phyloP scores from a whole-genome alignment of 2,329 filamentous ascomycete species.

The Pseudogymnoascus sp. region DNA sequence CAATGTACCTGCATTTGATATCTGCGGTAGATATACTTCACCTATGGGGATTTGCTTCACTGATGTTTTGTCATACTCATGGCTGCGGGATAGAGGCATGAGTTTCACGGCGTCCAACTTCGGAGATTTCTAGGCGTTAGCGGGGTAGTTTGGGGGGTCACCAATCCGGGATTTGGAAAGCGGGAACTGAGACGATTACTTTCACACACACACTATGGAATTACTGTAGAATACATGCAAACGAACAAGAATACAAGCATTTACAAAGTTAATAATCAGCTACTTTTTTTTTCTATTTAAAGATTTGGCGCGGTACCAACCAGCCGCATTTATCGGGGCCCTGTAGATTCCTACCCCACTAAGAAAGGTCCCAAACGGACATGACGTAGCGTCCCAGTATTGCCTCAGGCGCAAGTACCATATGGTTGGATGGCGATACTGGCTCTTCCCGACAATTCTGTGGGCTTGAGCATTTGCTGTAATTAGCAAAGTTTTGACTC shows the following conservation, averaged over 20 bases:
- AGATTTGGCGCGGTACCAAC: neutral
- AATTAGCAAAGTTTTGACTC: slow-evolving; percentile 7
- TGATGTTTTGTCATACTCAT: neutral
- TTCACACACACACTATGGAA: neutral
- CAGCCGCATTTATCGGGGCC: neutral
- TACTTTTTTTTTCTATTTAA: neutral
- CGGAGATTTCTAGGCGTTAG: neutral
- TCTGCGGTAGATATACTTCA: neutral
- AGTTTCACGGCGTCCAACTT: neutral
- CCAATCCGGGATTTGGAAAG: neutral
- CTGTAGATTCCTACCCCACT: slow-evolving; percentile 5
- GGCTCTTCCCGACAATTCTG: neutral
- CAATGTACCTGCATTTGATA: slow-evolving; percentile 1
- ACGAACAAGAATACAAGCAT: neutral
- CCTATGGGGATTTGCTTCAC: neutral
- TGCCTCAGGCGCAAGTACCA: neutral
- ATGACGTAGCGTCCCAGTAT: slow-evolving; percentile 2
- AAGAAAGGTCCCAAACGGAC: neutral
- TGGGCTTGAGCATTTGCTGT: neutral
- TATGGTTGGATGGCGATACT: slow-evolving; percentile 3
- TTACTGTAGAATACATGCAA: neutral
- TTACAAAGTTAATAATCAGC: neutral
- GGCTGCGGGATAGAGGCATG: slow-evolving; percentile 1
- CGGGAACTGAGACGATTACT: neutral
- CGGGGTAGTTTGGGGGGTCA: neutral